Base-by-base conservation (phyloP, 108 stramenopile species). In the Stephanodiscus minutulus region DNA sequence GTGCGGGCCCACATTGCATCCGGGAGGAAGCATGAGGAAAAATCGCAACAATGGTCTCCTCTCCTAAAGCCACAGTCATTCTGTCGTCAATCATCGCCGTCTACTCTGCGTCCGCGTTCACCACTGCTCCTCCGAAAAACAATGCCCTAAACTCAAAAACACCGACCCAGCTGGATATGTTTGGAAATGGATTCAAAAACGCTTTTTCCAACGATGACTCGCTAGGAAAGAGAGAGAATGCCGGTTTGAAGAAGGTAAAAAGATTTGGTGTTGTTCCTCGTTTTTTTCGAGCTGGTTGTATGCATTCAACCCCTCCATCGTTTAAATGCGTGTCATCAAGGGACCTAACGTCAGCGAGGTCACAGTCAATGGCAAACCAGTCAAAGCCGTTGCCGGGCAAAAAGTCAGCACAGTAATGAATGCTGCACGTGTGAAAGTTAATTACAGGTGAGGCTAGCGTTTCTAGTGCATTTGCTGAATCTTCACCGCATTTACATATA, bases 191-290 rank as follows among this genome's bases (percentile, higher is more conserved):
- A 9, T 39, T 79, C 21, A 68, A 79, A 44, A 68, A 64, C 12
- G 83, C 79, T 43, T 84, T 84, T 68, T 35, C 64, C 25, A 85
- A 82, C 53, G 84, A 85, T 66, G 84, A 85, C 53, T 60, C 72
- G 22, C 77, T 85, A 17, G 85, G 85, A 9, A 82, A 82, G 53
- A 17, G 25, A 33, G 56, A 68, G 46, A 80, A 85, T 68, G 68
- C 85, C 49, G 85, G 83, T 1, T 81, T 55, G 65, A 80, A 76
- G 63, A 73, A 59, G 72, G 58, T 70, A 44, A 24, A 44, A 24
- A 2, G 4, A 25, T 57, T 13, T 7, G 18, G 6, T 17, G 28
- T n/a, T 36, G 5, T 64, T 48, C 10, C 17, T 56, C 17, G 0
- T 70, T 21, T 65, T 61, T 11, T 61, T 60, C 15, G 29, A 33